Percentiles rank a stretch among this genome's conserved stretches.
phyloP scores from a whole-genome alignment of 208 protist species.

The Spongospora subterranea region DNA sequence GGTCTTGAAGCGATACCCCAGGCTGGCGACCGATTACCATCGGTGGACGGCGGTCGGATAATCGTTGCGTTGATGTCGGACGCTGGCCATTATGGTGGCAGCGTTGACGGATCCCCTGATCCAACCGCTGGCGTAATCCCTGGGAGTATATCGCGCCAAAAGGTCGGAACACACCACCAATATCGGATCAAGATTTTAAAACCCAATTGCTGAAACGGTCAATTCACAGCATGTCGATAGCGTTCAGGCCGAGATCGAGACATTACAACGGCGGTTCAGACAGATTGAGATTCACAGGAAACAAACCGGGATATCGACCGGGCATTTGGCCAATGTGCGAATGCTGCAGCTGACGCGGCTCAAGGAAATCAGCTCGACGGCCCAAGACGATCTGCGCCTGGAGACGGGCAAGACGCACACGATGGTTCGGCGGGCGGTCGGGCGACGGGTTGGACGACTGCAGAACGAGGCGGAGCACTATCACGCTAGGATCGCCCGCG shows the following conservation, averaged over 20 bases:
- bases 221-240: slow-evolving; percentile 13
- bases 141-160: no score
- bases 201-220: no score
- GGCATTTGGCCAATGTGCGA: neutral
- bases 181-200: no score
- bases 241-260: slow-evolving; percentile 28
- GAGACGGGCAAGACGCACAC: slow-evolving; percentile 29
- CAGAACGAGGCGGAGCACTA: slow-evolving; percentile 40
- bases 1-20: no score
- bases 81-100: no score
- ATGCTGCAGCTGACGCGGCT: slow-evolving; percentile 21
- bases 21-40: no score
- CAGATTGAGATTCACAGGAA: slow-evolving; percentile 39
- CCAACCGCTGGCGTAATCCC: no score
- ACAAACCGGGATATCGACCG: neutral
- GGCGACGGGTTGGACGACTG: neutral
- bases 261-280: neutral
- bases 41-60: no score
- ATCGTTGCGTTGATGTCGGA: no score
- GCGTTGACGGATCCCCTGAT: no score
- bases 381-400: slow-evolving; percentile 39
- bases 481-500: slow-evolving; percentile 32
- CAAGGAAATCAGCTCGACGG: slow-evolving; percentile 10
- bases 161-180: no score
- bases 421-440: neutral